These are phyloP conservation scores for Nicotiana noctiflora DNA, from an alignment of 257 asterid species.

Conservation along the genomic window DNA sequence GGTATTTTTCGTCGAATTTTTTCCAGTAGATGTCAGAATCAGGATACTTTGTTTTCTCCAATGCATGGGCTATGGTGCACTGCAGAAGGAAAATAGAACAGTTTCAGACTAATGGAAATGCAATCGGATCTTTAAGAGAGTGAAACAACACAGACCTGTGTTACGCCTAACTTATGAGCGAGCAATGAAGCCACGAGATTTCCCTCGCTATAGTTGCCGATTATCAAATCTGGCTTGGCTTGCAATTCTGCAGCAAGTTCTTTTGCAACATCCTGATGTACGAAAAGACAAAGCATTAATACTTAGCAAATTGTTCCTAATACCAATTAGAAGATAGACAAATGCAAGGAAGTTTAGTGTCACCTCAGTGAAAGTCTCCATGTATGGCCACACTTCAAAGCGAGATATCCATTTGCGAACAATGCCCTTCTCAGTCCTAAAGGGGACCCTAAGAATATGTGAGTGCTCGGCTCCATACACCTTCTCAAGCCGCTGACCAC, in stretches of 20 bases:
- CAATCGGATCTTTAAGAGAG: neutral
- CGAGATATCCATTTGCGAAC: conserved; percentile 24
- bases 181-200: conserved; percentile 90
- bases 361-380: conserved; percentile 29
- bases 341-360: neutral
- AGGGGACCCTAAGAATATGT: conserved; percentile 22
- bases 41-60: conserved; percentile 21
- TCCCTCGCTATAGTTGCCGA: conserved; percentile 96
- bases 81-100: neutral
- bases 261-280: conserved; percentile 67
- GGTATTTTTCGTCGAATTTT: conserved; percentile 67
- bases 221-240: conserved; percentile 86
- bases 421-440: conserved; percentile 20
- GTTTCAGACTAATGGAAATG: neutral
- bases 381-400: conserved; percentile 27
- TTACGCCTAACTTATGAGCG: conserved; percentile 86
- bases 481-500: conserved; percentile 84
- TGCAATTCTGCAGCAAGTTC: conserved; percentile 72
- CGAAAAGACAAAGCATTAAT: neutral
- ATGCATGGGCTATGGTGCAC: conserved; percentile 19
- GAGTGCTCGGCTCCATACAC: conserved; percentile 79
- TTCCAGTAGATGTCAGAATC: conserved; percentile 21
- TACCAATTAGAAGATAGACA: neutral
- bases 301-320: neutral
- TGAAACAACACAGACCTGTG: conserved; percentile 39